Evolutionary conservation across 208 protist species (phyloP).

Genomic region (Leishmania tarentolae): DNA sequence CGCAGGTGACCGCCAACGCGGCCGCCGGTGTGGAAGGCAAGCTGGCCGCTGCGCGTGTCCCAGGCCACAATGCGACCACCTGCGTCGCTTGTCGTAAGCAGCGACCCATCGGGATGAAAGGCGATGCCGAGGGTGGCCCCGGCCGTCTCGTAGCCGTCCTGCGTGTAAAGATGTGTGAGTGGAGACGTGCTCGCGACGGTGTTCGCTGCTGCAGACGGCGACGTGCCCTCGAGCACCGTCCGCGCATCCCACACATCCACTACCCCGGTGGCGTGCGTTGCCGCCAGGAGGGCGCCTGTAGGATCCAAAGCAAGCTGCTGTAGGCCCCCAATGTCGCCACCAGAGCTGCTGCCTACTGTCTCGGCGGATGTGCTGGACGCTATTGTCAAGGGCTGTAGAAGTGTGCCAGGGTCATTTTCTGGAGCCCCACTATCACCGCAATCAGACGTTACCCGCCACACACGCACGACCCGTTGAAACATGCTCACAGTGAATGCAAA

Average conservation of each 20-base stretch:
- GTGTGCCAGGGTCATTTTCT: slow-evolving; percentile 3
- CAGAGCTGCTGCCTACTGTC: slow-evolving; percentile 18
- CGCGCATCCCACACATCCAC: slow-evolving; percentile 72
- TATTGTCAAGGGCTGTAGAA: slow-evolving; percentile 21
- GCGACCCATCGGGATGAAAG: slow-evolving; percentile 82
- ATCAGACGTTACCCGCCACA: slow-evolving; percentile 35
- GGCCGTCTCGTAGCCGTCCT: slow-evolving; percentile 70
- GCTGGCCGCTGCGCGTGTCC: slow-evolving; percentile 70
- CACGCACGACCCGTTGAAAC: slow-evolving; percentile 67
- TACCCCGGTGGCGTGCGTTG: slow-evolving; percentile 50
- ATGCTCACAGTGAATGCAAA: slow-evolving; percentile 72
- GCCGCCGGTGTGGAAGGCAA: slow-evolving; percentile 58
- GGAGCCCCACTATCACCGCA: neutral
- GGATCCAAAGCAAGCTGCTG: slow-evolving; percentile 69
- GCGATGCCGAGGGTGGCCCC: slow-evolving; percentile 45
- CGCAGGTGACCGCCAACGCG: slow-evolving; percentile 63
- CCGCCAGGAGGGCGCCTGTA: slow-evolving; percentile 64
- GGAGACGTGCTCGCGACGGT: neutral
- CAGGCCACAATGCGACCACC: slow-evolving; percentile 73
- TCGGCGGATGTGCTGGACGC: neutral
- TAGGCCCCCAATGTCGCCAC: slow-evolving; percentile 19
- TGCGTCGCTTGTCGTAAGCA: slow-evolving; percentile 67
- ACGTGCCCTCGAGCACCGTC: slow-evolving; percentile 10
- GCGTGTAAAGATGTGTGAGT: slow-evolving; percentile 41
- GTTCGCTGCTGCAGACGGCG: neutral